Evolutionary conservation across 495 filamentous ascomycete species (phyloP).

Genomic region (Penicillium riverlandense): DNA sequence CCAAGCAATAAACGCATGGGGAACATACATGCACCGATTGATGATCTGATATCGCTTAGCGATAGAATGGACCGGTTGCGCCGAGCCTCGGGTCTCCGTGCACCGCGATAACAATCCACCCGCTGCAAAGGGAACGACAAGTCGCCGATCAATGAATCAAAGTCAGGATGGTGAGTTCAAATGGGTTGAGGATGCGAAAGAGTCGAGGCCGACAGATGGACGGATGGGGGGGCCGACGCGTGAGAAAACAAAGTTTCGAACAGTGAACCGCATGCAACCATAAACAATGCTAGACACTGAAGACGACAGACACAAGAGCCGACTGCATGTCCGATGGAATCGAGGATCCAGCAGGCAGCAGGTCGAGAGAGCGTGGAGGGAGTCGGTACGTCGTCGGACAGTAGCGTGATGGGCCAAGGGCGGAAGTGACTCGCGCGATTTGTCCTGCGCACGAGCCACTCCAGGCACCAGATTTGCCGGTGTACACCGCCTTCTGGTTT

Average conservation of each 20-base stretch:
- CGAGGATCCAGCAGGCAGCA: constrained; percentile 2
- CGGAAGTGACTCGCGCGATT: constrained; percentile 17
- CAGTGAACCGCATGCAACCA: not conserved
- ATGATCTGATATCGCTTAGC: constrained; percentile 7
- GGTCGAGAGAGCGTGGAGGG: constrained; percentile 3
- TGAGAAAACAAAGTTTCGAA: constrained; percentile 5
- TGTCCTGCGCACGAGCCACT: constrained; percentile 12
- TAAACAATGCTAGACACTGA: not conserved
- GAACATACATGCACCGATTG: constrained; percentile 6
- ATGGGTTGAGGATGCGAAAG: too few relatives aligned
- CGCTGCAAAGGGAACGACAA: too few relatives aligned
- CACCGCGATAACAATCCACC: not conserved
- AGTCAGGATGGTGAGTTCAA: too few relatives aligned
- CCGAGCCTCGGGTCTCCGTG: not conserved
- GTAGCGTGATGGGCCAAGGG: constrained; percentile 13
- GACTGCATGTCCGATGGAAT: not conserved
- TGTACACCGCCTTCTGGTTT: too few relatives aligned
- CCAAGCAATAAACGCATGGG: not conserved
- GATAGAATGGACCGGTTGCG: constrained; percentile 1
- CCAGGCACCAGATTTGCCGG: not conserved
- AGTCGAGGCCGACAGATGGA: constrained; percentile 2
- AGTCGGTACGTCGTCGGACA: constrained; percentile 1
- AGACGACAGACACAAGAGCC: not conserved
- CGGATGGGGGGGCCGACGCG: constrained; percentile 16
- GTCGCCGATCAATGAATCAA: too few relatives aligned